These are phyloP conservation scores for Rhodamnia argentea DNA, from an alignment of 345 rosid genomes.

Conservation along the genomic window DNA sequence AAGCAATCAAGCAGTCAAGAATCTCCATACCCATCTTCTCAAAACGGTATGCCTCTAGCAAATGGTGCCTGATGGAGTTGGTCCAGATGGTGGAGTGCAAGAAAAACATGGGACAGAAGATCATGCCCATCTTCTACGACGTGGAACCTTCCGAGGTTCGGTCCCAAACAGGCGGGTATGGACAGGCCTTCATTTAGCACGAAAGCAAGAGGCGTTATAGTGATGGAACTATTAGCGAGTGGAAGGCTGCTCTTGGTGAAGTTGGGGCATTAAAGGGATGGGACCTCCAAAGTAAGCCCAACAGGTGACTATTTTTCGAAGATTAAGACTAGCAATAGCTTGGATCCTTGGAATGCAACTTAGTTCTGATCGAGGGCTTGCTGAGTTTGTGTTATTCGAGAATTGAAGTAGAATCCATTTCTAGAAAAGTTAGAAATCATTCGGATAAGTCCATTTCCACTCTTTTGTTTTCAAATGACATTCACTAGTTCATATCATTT, in stretches of 20 bases:
- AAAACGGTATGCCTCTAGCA: too few relatives aligned
- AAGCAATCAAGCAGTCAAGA: too few relatives aligned
- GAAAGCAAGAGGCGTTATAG: neutral
- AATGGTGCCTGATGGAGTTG: too few relatives aligned
- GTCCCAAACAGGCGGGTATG: neutral
- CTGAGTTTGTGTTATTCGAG: neutral
- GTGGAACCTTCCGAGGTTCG: neutral
- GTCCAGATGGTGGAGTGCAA: neutral
- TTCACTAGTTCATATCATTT: too few relatives aligned
- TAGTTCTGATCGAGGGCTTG: neutral
- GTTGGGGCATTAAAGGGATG: neutral
- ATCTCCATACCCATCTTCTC: too few relatives aligned
- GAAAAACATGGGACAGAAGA: neutral
- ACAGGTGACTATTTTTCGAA: neutral
- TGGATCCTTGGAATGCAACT: fast-evolving
- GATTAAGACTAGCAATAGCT: neutral
- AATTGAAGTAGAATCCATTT: neutral
- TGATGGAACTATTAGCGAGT: neutral
- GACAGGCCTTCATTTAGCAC: neutral
- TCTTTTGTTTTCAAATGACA: too few relatives aligned
- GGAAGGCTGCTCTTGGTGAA: neutral
- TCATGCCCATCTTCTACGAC: neutral
- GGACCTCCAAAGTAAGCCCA: neutral
- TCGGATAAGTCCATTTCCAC: neutral
- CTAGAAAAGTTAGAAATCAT: too few relatives aligned